phyloP scores from a whole-genome alignment of 805 yeast genomes.

The Wickerhamiella alocasiicola region DNA sequence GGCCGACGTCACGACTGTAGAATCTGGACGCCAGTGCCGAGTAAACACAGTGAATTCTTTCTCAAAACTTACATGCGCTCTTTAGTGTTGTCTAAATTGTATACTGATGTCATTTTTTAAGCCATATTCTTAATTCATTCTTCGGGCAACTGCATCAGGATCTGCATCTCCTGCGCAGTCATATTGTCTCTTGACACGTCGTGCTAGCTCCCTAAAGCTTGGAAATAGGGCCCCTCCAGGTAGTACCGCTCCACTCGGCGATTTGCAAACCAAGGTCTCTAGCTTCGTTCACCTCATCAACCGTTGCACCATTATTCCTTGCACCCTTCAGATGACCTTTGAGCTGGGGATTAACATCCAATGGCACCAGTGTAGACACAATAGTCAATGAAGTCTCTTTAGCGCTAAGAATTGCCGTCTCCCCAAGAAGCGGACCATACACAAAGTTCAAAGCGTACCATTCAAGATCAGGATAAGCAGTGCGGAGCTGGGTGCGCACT shows the following conservation, averaged over 20 bases:
- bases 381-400: slow-evolving; percentile 67
- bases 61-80: no score
- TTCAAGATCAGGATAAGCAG: slow-evolving; percentile 82
- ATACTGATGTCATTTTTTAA: no score
- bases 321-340: slow-evolving; percentile 89
- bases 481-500: slow-evolving; percentile 51
- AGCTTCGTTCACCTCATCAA: slow-evolving; percentile 47
- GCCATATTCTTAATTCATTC: no score
- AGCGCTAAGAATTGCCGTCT: slow-evolving; percentile 45
- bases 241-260: slow-evolving; percentile 61
- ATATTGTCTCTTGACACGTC: no score
- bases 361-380: slow-evolving; percentile 73
- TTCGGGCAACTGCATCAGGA: no score
- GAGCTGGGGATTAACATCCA: slow-evolving; percentile 84
- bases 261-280: slow-evolving; percentile 52
- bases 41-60: no score
- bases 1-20: no score
- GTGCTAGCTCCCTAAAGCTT: slow-evolving; percentile 32
- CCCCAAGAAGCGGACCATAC: slow-evolving; percentile 67
- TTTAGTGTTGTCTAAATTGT: no score
- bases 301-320: slow-evolving; percentile 57
- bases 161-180: no score
- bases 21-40: no score
- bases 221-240: slow-evolving; percentile 47
- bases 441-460: slow-evolving; percentile 56